Percentiles rank a stretch among this genome's conserved stretches.
phyloP scores from a whole-genome alignment of 2,329 filamentous ascomycete species.

The Reticulascus tulasneorum region DNA sequence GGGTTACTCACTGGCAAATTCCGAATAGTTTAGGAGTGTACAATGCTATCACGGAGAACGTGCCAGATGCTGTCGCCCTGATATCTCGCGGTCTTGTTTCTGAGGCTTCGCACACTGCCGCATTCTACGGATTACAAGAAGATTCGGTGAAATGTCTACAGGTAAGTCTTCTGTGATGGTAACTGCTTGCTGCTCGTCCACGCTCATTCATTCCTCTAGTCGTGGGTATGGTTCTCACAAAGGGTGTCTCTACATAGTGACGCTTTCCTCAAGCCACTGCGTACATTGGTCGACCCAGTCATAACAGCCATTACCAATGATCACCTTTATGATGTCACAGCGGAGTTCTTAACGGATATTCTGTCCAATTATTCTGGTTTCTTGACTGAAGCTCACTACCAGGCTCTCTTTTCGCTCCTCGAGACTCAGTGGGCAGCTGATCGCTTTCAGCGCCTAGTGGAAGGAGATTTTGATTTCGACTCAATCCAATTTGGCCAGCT shows the following conservation, averaged over 20 bases:
- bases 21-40: slow-evolving; percentile 32
- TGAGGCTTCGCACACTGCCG: slow-evolving; percentile 15
- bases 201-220: slow-evolving; percentile 34
- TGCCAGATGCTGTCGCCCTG: slow-evolving; percentile 34
- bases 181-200: neutral
- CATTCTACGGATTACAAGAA: slow-evolving; percentile 34
- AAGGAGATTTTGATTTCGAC: slow-evolving; percentile 61
- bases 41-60: slow-evolving; percentile 34
- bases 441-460: slow-evolving; percentile 50
- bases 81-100: slow-evolving; percentile 32
- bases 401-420: slow-evolving; percentile 55
- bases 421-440: slow-evolving; percentile 55
- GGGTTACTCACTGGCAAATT: too few species aligned
- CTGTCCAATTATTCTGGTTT: slow-evolving; percentile 63
- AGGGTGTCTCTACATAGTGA: slow-evolving; percentile 55
- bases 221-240: slow-evolving; percentile 73
- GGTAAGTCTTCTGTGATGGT: slow-evolving; percentile 34
- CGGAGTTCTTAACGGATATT: slow-evolving; percentile 63
- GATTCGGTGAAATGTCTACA: slow-evolving; percentile 60
- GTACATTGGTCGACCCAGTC: slow-evolving; percentile 54
- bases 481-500: slow-evolving; percentile 63
- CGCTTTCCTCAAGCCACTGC: slow-evolving; percentile 55
- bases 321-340: slow-evolving; percentile 53
- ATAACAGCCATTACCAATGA: slow-evolving; percentile 58
- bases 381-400: slow-evolving; percentile 55